These are phyloP conservation scores for Capsicum rhomboideum DNA, from an alignment of 257 asterid species.

Conservation along the genomic window DNA sequence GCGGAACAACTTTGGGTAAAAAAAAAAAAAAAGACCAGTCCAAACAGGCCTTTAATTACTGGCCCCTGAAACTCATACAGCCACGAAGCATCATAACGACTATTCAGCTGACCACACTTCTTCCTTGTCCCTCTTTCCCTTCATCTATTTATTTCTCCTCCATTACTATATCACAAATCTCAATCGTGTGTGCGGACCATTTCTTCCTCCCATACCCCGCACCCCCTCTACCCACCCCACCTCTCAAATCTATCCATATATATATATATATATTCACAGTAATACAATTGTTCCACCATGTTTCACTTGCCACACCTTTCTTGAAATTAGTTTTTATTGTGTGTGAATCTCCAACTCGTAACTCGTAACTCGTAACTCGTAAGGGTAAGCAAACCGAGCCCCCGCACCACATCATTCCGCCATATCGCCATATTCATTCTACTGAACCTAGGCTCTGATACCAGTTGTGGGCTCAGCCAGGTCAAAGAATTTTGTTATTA, in stretches of 20 bases:
- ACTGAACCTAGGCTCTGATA: no score
- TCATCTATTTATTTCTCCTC: background rate
- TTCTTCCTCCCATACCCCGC: background rate
- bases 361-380: no score
- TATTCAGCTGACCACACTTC: constrained; percentile 7
- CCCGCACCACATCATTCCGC: no score
- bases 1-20: no score
- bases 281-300: background rate
- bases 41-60: background rate
- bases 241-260: background rate
- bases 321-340: no score
- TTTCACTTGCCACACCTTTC: background rate
- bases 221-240: background rate
- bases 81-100: constrained; percentile 12
- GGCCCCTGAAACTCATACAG: constrained; percentile 22
- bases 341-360: no score
- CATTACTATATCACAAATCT: background rate
- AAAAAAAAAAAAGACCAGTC: background rate
- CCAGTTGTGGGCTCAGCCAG: no score
- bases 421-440: no score
- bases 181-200: constrained; percentile 11
- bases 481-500: background rate
- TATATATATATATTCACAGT: background rate
- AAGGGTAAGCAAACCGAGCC: no score
- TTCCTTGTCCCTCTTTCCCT: background rate